Conservation (phyloP, 345 rosid species). For the Eucalyptus albens region DNA sequence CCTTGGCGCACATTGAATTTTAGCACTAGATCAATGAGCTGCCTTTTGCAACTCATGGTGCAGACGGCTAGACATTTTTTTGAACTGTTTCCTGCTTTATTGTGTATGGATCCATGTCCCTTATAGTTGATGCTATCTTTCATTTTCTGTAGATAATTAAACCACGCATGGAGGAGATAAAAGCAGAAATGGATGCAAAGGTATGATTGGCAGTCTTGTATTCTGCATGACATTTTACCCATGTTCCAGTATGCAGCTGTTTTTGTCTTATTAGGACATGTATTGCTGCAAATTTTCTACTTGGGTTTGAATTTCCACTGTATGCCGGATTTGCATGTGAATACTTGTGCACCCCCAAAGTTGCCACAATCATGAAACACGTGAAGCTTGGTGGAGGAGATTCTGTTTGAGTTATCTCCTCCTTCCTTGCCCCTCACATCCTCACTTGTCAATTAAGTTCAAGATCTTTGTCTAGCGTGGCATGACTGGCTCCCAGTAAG, state of each 20-base stretch:
- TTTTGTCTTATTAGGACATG: not conserved
- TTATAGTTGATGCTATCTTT: not conserved
- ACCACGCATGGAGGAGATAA: slow-evolving; percentile 58
- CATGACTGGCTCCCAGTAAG: not conserved
- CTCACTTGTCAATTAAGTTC: not conserved
- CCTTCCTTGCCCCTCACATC: not conserved
- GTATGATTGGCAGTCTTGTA: slow-evolving; percentile 4
- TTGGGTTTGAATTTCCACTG: not conserved
- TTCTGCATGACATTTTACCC: not conserved
- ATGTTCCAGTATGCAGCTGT: not conserved
- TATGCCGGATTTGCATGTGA: not conserved
- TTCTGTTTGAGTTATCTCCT: not conserved
- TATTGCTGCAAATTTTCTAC: not conserved
- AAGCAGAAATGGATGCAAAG: slow-evolving; percentile 39
- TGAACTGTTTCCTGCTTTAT: not conserved
- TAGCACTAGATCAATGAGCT: not conserved
- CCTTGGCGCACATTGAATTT: not conserved
- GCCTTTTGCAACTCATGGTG: not conserved
- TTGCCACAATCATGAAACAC: not conserved
- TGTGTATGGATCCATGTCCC: not conserved
- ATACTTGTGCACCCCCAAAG: not conserved
- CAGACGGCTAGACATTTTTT: not conserved
- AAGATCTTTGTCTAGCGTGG: not conserved
- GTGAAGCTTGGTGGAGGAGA: not conserved
- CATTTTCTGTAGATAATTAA: slow-evolving; percentile 49